Evolutionary conservation across 805 yeast species (phyloP), one percentile per base, ranked within the genome.

Genomic region (Cyberlindnera maritima): DNA sequence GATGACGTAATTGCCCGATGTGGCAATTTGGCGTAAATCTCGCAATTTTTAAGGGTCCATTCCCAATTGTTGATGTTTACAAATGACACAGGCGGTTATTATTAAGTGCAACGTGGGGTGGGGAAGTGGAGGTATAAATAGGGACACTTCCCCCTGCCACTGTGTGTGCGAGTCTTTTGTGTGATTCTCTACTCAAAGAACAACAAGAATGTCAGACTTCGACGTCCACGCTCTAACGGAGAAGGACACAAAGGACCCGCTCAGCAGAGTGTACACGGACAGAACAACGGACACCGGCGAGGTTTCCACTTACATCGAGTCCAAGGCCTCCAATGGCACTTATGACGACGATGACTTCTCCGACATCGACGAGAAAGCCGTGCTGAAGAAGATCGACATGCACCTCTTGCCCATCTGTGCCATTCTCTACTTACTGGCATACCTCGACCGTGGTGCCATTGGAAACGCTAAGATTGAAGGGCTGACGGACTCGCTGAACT

Each of bases 361-460:
- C 13, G 48, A 45, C 14, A 31, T 45, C 18, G 44, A 45, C 18
- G 48, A 45, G 28, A 14, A 41, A 31, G 20, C n/a, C 15, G 34
- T 33, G 3, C 41, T 55, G 3, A n/a, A 53, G 14, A 55, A 53
- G 38, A 46, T 55, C 15, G 59, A 55, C 37, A n/a, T 26, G 11
- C 41, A 41, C 20, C 18, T 55, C 34, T 36, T 55, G 41, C 59
- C 59, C 2, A 33, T 55, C 20, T 44, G 53, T 34, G 44, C 53
- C 8, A 12, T 47, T 1, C 21, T 55, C 2, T 55, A 55, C 33
- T 36, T 55, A 17, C 26, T 52, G 9, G 53, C 54, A 26, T 53
- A 49, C 36, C 13, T 55, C 31, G 59, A 55, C 38, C 40, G 49
- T n/a, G 53, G 53, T 26, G 53, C 53, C 26, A 44, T 51, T n/a